Conservation (phyloP, 768 basidiomycete species). For the Tulasnella calospora region DNA sequence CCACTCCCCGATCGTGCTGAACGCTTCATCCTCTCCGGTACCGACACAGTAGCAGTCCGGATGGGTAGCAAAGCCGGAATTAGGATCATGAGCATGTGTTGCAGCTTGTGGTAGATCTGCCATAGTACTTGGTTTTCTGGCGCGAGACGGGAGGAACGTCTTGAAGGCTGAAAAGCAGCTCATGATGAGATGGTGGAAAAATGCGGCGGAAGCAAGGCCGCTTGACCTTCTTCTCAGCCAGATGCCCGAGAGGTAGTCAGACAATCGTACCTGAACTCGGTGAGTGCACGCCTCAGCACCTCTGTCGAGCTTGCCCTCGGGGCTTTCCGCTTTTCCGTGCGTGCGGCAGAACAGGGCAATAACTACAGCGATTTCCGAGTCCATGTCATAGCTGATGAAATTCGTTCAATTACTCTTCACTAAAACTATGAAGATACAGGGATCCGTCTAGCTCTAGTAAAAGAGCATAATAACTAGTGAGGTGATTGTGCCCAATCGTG, state of each 20-base stretch:
- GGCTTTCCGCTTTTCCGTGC: neutral
- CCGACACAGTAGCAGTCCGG: neutral
- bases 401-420: neutral
- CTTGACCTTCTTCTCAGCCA: neutral
- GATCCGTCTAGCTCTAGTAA: neutral
- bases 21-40: neutral
- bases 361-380: neutral
- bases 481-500: neutral
- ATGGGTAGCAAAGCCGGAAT: neutral
- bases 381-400: neutral
- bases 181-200: neutral
- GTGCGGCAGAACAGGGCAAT: neutral
- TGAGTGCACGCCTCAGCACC: neutral
- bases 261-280: neutral
- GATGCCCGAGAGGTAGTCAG: neutral
- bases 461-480: neutral
- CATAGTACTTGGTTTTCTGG: neutral
- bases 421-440: neutral
- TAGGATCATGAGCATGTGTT: neutral
- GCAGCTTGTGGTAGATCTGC: neutral
- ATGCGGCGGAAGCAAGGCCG: neutral
- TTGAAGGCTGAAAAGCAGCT: neutral
- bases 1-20: slow-evolving; percentile 3
- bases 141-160: neutral
- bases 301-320: neutral